A percentile compares a stretch with the other conserved stretches of the same genome.
These are phyloP conservation scores for Lactuca sativa DNA, from an alignment of 129 eudicot genomes.

Conservation along the genomic window DNA sequence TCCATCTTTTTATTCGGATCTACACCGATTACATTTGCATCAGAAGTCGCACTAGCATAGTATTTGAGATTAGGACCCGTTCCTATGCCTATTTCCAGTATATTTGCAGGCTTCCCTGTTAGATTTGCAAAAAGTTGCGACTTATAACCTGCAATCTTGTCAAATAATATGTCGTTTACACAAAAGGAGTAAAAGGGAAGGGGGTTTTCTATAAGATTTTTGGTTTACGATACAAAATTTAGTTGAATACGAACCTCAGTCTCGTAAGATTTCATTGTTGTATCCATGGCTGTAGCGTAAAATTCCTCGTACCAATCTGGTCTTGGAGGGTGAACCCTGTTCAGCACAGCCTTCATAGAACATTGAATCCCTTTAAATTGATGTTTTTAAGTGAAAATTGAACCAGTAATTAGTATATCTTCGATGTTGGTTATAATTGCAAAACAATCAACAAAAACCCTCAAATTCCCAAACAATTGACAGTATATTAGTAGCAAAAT, in stretches of 20 bases:
- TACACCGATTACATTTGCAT: slow-evolving; percentile 55
- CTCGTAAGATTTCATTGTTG: slow-evolving; percentile 65
- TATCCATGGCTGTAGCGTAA: slow-evolving; percentile 68
- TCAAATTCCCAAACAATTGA: not conserved
- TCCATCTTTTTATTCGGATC: slow-evolving; percentile 93
- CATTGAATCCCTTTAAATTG: slow-evolving; percentile 6
- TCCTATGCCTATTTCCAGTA: slow-evolving; percentile 87
- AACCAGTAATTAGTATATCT: not conserved
- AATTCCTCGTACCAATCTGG: slow-evolving; percentile 98
- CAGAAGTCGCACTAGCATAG: slow-evolving; percentile 43
- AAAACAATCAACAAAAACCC: slow-evolving; percentile 11
- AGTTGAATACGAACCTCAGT: slow-evolving; percentile 57
- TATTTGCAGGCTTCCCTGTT: slow-evolving; percentile 53
- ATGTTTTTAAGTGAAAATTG: too few species aligned
- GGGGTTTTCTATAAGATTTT: slow-evolving; percentile 4
- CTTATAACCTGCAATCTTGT: slow-evolving; percentile 86
- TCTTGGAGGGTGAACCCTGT: slow-evolving; percentile 77
- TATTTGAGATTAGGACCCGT: slow-evolving; percentile 91
- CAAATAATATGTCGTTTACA: slow-evolving; percentile 26
- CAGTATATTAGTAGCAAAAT: not conserved
- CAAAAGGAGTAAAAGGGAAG: not conserved
- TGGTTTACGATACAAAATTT: not conserved
- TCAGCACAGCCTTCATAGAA: slow-evolving; percentile 57
- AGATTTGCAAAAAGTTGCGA: slow-evolving; percentile 58
- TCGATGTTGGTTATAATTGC: not conserved